A percentile compares a stretch with the other conserved stretches of the same genome.
phyloP scores from a whole-genome alignment of 2,329 filamentous ascomycete genomes.

The Paraconiothyrium brasiliense region DNA sequence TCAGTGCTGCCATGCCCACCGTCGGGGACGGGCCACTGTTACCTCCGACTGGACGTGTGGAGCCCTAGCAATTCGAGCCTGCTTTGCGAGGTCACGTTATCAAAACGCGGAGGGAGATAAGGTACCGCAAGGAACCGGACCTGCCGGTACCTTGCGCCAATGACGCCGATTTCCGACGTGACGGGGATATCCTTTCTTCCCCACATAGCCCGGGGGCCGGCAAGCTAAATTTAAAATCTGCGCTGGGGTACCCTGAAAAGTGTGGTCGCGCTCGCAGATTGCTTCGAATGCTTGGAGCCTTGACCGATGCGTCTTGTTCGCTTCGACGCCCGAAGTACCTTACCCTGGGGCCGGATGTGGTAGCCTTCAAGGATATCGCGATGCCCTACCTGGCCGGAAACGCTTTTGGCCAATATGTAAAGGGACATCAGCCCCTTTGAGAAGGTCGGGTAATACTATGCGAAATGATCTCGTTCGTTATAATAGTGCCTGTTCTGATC shows the following conservation, averaged over 20 bases:
- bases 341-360: background rate
- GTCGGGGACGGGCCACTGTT: background rate
- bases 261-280: conserved; percentile 6
- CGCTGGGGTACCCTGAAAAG: conserved; percentile 4
- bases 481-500: background rate
- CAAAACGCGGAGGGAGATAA: background rate
- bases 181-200: conserved; percentile 3
- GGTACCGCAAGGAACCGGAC: conserved; percentile 7
- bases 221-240: conserved; percentile 6
- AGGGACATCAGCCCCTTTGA: background rate
- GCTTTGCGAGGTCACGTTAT: conserved; percentile 9
- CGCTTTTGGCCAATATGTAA: background rate
- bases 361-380: background rate
- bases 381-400: background rate
- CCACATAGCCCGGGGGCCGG: conserved; percentile 9
- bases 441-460: conserved; percentile 2
- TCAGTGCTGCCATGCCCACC: background rate
- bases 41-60: conserved; percentile 4
- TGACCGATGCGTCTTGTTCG: background rate
- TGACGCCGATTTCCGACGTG: background rate
- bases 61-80: background rate
- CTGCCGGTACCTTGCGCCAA: conserved; percentile 9
- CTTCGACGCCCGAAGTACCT: background rate
- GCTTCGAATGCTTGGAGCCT: conserved; percentile 10
- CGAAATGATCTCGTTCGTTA: background rate